A percentile compares a stretch with the other conserved stretches of the same genome.
Evolutionary conservation across 768 basidiomycete genomes (phyloP).

Genomic region (Strobilomyces dryophilus): DNA sequence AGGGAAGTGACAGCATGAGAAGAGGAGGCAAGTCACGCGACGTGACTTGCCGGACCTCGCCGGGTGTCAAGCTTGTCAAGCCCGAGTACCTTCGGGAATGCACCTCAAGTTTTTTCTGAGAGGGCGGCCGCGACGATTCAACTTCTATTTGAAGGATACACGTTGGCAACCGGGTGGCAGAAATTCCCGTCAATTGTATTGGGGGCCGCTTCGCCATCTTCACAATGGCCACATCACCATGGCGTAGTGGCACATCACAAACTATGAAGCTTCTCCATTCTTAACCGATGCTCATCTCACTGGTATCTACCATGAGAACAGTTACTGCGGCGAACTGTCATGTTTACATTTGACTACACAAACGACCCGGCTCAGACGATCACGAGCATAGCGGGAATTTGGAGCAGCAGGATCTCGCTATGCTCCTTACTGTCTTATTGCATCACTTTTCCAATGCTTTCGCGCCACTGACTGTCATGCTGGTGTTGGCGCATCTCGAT

Average conservation of each 20-base stretch:
- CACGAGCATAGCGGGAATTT: neutral
- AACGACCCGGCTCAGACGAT: neutral
- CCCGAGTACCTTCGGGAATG: too few species aligned
- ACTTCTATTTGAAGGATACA: slow-evolving; percentile 1
- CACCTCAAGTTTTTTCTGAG: neutral
- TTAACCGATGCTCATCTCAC: neutral
- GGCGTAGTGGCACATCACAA: too few species aligned
- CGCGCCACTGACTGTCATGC: neutral
- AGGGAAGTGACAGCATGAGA: neutral
- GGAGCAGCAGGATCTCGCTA: neutral
- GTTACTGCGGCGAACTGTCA: neutral
- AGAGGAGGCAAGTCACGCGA: neutral
- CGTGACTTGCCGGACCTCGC: neutral
- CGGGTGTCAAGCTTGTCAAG: too few species aligned
- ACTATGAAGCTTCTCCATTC: neutral
- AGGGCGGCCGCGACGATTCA: neutral
- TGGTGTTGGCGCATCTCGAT: neutral
- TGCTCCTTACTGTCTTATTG: neutral
- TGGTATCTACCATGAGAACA: neutral
- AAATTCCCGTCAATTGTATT: neutral
- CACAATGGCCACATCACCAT: neutral
- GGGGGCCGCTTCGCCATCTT: slow-evolving; percentile 3
- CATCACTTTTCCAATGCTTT: neutral
- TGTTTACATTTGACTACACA: neutral
- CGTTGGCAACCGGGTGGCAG: slow-evolving; percentile 5